A percentile compares a stretch with the other conserved stretches of the same genome.
phyloP scores from a whole-genome alignment of 2,329 filamentous ascomycete genomes.

The Emmonsia crescens region DNA sequence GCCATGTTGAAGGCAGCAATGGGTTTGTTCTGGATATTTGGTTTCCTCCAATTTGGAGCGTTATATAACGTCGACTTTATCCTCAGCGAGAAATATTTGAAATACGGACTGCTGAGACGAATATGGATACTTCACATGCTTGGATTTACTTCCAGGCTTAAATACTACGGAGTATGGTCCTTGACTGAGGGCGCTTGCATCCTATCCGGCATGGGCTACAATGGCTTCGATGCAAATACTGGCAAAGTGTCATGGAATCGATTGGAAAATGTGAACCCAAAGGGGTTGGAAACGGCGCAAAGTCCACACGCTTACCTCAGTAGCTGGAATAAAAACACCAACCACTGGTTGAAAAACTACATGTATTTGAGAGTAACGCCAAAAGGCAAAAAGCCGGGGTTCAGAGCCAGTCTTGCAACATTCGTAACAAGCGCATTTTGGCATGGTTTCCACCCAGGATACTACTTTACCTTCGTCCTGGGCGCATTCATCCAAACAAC shows the following conservation, averaged over 20 bases:
- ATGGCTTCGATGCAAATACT: slow-evolving; percentile 74
- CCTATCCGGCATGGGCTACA: slow-evolving; percentile 84
- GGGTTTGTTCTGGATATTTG: slow-evolving; percentile 68
- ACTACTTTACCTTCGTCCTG: slow-evolving; percentile 83
- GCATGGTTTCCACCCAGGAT: slow-evolving; percentile 97
- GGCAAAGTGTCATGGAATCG: slow-evolving; percentile 84
- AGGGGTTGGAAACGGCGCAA: slow-evolving; percentile 77
- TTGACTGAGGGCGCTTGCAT: slow-evolving; percentile 92
- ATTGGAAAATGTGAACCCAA: slow-evolving; percentile 78
- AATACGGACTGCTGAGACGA: slow-evolving; percentile 58
- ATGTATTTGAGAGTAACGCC: slow-evolving; percentile 92
- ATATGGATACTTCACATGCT: slow-evolving; percentile 76
- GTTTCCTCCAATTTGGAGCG: slow-evolving; percentile 61
- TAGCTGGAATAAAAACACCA: slow-evolving; percentile 98
- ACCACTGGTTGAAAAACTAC: slow-evolving; percentile 92
- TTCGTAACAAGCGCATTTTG: slow-evolving; percentile 92
- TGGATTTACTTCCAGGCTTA: slow-evolving; percentile 68
- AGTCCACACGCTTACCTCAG: slow-evolving; percentile 88
- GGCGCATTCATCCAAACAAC: slow-evolving; percentile 86
- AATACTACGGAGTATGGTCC: slow-evolving; percentile 96
- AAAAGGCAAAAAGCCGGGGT: slow-evolving; percentile 89
- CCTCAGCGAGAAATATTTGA: slow-evolving; percentile 54
- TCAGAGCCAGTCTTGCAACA: slow-evolving; percentile 84
- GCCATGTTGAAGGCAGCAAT: slow-evolving; percentile 63
- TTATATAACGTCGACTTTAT: slow-evolving; percentile 56